Conservation (phyloP, 2,329 filamentous ascomycete genomes). For the Paracamarosporium sp. region DNA sequence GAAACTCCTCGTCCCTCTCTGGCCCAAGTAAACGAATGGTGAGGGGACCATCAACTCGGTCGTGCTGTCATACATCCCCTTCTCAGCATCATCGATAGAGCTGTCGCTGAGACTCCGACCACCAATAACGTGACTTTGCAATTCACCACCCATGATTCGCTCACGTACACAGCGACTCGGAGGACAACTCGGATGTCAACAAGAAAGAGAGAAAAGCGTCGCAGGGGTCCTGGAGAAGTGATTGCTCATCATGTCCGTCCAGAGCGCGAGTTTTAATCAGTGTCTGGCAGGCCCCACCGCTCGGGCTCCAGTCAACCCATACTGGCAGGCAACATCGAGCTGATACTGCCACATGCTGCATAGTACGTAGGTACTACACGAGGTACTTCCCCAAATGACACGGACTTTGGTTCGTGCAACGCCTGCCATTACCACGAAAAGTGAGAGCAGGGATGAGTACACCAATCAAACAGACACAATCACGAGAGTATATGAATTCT, state of each 20-base stretch:
- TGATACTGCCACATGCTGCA: slow-evolving; percentile 1
- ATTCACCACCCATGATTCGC: slow-evolving; percentile 30
- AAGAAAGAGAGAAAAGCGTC: slow-evolving; percentile 22
- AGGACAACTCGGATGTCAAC: slow-evolving; percentile 17
- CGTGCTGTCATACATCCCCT: slow-evolving; percentile 37
- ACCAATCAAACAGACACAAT: not conserved
- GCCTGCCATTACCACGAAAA: not conserved
- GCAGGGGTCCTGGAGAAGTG: slow-evolving; percentile 30
- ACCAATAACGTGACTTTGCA: slow-evolving; percentile 21
- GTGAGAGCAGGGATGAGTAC: not conserved
- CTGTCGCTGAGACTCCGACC: slow-evolving; percentile 22
- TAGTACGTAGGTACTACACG: slow-evolving; percentile 5
- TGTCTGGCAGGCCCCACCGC: slow-evolving; percentile 28
- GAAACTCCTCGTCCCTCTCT: slow-evolving; percentile 15
- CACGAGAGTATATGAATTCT: not conserved
- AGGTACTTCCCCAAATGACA: slow-evolving; percentile 5
- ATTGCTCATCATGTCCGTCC: slow-evolving; percentile 17
- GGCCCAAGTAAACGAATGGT: slow-evolving; percentile 35
- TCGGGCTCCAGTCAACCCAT: slow-evolving; percentile 11
- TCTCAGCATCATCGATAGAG: slow-evolving; percentile 41
- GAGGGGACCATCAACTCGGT: slow-evolving; percentile 29
- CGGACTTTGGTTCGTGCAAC: slow-evolving; percentile 2
- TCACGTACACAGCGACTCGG: slow-evolving; percentile 6
- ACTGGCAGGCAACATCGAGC: not conserved
- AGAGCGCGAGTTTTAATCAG: slow-evolving; percentile 35